Evolutionary conservation across 768 basidiomycete species (phyloP).

Genomic region (Phylloporus sp.): DNA sequence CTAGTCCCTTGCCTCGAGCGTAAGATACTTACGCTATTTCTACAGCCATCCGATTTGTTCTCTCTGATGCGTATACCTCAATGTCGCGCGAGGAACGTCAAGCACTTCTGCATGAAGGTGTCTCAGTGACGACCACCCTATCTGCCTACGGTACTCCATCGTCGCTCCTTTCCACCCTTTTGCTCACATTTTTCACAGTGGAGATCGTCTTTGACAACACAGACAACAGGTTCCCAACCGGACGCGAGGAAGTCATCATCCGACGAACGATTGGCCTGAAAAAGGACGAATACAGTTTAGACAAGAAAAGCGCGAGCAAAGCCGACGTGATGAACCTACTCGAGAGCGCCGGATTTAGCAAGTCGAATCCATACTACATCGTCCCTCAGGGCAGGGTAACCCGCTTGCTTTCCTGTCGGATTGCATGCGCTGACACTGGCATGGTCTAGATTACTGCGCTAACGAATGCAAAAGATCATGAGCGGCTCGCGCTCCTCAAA

Average conservation of each 20-base stretch:
- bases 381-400: constrained; percentile 95
- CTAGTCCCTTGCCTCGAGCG: background rate
- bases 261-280: constrained; percentile 95
- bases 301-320: constrained; percentile 92
- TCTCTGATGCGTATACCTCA: constrained; percentile 96
- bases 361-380: constrained; percentile 98
- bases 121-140: constrained; percentile 81
- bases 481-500: constrained; percentile 90
- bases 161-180: background rate
- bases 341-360: constrained; percentile 95
- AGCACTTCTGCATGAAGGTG: constrained; percentile 90
- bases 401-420: constrained; percentile 9
- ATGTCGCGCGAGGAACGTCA: constrained; percentile 93
- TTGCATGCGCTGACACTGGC: constrained; percentile 7
- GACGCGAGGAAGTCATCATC: constrained; percentile 80
- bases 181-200: constrained; percentile 33
- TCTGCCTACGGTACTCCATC: constrained; percentile 74
- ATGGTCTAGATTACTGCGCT: constrained; percentile 78
- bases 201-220: constrained; percentile 96
- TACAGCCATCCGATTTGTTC: constrained; percentile 91
- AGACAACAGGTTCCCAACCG: constrained; percentile 92
- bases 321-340: constrained; percentile 97
- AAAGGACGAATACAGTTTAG: constrained; percentile 97
- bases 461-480: constrained; percentile 95
- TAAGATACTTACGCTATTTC: constrained; percentile 4